Evolutionary conservation across 768 basidiomycete genomes (phyloP), one percentile per base, ranked within the genome.

Genomic region (Termitomyces heimii): DNA sequence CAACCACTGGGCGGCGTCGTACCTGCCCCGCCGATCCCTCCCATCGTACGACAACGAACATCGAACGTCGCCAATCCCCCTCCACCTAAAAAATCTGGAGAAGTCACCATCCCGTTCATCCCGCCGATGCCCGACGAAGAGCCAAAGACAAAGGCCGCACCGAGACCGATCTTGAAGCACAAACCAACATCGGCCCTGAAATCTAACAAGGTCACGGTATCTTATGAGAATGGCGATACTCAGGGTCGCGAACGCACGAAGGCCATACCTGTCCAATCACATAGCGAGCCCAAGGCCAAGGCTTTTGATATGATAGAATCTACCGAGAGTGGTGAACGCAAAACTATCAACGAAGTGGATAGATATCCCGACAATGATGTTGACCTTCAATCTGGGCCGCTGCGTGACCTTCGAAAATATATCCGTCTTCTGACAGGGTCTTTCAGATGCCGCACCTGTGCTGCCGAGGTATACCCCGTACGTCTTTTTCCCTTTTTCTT

Each of bases 361-460:
- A n/a, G n/a, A n/a, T n/a, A n/a, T n/a, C n/a, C 26, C 18, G 49
- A 57, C 12, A 20, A 16, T 10, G 56, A 45, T 34, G 13, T 20
- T 10, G 29, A 34, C 5, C 20, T 32, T 29, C 31, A 43, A 16
- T 26, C 40, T 49, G 56, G 56, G 10, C 43, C 50, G 16, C 20
- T 57, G 20, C 26, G 37, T 20, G 53, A 55, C 7, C 56, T 61
- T 10, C 48, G 54, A 31, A 34, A 54, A 18, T 29, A 55, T n/a
- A 14, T 46, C n/a, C n/a, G 28, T 10, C 22, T 61, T 10, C 43
- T 61, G 16, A 57, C 60, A 14, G 20, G 43, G 2, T 45, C 53
- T 6, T 50, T 57, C n/a, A 53, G 24, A n/a, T 61, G 60, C 45
- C 52, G 28, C 12, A 35, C 16, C 1, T 61, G 60, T 40, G n/a